These are phyloP conservation scores for Peronospora farinosa DNA, from an alignment of 352 stramenopile species.

Conservation along the genomic window DNA sequence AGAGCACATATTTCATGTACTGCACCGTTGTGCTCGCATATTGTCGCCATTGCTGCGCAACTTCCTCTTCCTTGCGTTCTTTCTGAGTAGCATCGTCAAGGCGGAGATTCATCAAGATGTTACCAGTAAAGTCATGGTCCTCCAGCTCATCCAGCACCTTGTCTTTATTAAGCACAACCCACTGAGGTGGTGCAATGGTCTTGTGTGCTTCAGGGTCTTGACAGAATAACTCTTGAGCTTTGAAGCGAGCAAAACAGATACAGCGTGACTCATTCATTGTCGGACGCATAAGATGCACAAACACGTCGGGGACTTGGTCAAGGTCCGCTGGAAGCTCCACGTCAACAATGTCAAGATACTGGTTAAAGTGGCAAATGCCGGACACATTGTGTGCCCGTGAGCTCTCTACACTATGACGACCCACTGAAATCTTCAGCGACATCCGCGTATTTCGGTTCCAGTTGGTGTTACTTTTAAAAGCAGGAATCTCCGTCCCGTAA, in stretches of 20 bases:
- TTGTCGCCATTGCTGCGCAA: constrained; percentile 49
- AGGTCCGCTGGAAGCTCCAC: constrained; percentile 61
- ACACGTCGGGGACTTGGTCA: constrained; percentile 74
- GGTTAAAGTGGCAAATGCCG: constrained; percentile 74
- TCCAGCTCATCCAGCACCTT: constrained; percentile 70
- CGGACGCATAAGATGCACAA: constrained; percentile 60
- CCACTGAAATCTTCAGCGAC: constrained; percentile 66
- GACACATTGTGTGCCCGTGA: constrained; percentile 54
- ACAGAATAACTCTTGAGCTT: constrained; percentile 59
- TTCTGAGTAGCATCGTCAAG: constrained; percentile 37
- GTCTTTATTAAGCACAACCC: constrained; percentile 74
- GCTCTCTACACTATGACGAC: constrained; percentile 47
- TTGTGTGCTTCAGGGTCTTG: constrained; percentile 28
- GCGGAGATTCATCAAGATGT: constrained; percentile 70
- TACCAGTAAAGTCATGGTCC: constrained; percentile 80
- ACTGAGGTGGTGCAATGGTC: constrained; percentile 45
- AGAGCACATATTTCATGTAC: constrained; percentile 75
- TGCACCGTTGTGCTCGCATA: constrained; percentile 46
- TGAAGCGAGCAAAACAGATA: constrained; percentile 81
- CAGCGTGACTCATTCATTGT: constrained; percentile 50
- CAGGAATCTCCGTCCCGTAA: constrained; percentile 76
- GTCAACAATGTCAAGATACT: constrained; percentile 57
- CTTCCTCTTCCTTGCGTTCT: constrained; percentile 24
- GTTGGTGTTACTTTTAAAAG: constrained; percentile 57
- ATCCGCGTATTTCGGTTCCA: constrained; percentile 73